Conservation (phyloP, 176 grass and related monocot species). For the Oryza glaberrima region DNA sequence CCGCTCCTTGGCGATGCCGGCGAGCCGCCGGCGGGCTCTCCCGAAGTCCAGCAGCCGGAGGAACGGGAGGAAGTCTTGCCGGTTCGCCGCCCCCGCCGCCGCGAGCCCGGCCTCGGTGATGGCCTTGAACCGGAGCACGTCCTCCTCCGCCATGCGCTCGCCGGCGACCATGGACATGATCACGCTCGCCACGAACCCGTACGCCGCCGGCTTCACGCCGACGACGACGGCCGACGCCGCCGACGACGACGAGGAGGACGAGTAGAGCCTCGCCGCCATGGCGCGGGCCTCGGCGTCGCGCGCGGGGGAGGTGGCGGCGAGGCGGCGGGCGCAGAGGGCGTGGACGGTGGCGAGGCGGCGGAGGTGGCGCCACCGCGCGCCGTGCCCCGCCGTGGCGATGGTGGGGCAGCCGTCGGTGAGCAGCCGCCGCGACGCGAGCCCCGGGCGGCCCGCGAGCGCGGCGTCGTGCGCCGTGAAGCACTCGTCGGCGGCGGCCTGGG, state of each 20-base stretch:
- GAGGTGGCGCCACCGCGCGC: constrained; percentile 70
- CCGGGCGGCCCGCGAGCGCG: constrained; percentile 64
- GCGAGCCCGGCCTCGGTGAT: constrained; percentile 48
- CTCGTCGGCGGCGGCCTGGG: constrained; percentile 48
- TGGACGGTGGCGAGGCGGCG: constrained; percentile 60
- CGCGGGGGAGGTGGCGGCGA: constrained; percentile 11
- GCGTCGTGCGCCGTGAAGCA: constrained; percentile 73
- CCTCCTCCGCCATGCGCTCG: constrained; percentile 30
- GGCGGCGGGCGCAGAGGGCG: constrained; percentile 45
- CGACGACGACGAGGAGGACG: too few species aligned
- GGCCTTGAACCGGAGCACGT: constrained; percentile 44
- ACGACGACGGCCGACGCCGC: neutral
- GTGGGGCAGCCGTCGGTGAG: constrained; percentile 39
- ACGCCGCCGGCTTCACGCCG: constrained; percentile 52
- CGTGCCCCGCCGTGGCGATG: constrained; percentile 32
- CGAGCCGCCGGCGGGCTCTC: constrained; percentile 35
- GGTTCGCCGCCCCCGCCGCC: constrained; percentile 44
- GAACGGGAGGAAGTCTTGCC: constrained; percentile 57
- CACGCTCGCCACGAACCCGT: constrained; percentile 45
- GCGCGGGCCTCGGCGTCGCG: constrained; percentile 34
- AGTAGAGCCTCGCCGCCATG: constrained; percentile 21
- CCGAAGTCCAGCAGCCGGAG: constrained; percentile 55
- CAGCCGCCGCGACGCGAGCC: constrained; percentile 22
- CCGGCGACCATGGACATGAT: constrained; percentile 66
- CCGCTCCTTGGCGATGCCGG: constrained; percentile 35